Conservation (phyloP, 139 green algal species). For the Marvania coccoides region DNA sequence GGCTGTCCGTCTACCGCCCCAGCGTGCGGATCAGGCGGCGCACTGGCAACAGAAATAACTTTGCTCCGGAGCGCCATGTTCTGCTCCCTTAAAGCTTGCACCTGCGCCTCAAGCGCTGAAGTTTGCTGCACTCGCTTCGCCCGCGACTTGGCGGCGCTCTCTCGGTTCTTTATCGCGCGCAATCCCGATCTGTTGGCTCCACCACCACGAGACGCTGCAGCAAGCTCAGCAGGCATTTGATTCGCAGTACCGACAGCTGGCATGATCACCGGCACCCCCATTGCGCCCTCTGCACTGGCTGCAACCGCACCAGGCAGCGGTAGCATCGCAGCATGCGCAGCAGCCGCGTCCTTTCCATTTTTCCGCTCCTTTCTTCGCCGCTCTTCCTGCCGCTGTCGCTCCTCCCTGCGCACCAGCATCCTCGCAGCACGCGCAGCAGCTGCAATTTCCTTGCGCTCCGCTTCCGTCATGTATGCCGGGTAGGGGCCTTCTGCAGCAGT, state of each 20-base stretch:
- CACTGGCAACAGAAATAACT: conserved; percentile 11
- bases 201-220: not conserved
- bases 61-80: conserved; percentile 24
- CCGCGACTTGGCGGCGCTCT: conserved; percentile 44
- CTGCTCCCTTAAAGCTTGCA: conserved; percentile 31
- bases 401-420: too few relatives aligned
- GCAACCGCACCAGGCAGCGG: too few relatives aligned
- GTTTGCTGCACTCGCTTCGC: conserved; percentile 40
- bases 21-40: conserved; percentile 21
- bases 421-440: not conserved
- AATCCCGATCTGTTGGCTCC: not conserved
- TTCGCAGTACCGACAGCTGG: conserved; percentile 1
- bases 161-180: conserved; percentile 47
- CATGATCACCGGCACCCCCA: conserved; percentile 1
- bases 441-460: not conserved
- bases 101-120: conserved; percentile 32
- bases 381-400: not conserved
- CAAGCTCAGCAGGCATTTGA: not conserved
- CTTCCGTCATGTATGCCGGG: too few relatives aligned
- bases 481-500: too few relatives aligned
- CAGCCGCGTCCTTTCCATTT: not conserved
- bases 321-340: too few relatives aligned
- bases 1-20: conserved; percentile 22
- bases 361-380: not conserved
- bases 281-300: not conserved